phyloP scores from a whole-genome alignment of 2,329 filamentous ascomycete species.

The Chaetomium olivaceum region DNA sequence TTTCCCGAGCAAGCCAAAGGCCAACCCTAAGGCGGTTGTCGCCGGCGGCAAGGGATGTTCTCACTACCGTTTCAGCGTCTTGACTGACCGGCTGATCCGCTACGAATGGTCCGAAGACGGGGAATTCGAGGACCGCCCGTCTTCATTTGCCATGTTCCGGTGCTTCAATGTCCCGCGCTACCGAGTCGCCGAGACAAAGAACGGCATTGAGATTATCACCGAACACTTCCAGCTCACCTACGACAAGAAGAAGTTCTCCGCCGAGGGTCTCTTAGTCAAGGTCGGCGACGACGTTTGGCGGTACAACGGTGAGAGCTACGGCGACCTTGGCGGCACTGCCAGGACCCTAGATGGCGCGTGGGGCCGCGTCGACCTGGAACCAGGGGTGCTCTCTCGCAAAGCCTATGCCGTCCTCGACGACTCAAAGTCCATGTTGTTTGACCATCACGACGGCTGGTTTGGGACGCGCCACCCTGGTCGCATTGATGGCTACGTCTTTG shows the following conservation, averaged over 20 bases:
- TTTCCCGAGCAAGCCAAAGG: conserved; percentile 46
- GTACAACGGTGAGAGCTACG: conserved; percentile 48
- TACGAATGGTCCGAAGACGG: conserved; percentile 64
- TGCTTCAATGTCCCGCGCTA: conserved; percentile 48
- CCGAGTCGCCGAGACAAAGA: conserved; percentile 47
- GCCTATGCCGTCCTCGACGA: conserved; percentile 34
- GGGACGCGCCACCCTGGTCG: conserved; percentile 28
- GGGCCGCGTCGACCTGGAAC: conserved; percentile 34
- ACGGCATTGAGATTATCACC: conserved; percentile 57
- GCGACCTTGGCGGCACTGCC: conserved; percentile 47
- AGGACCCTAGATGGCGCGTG: conserved; percentile 39
- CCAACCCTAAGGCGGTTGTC: conserved; percentile 48
- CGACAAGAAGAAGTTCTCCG: conserved; percentile 56
- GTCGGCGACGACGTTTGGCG: conserved; percentile 52
- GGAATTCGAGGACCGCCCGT: conserved; percentile 62
- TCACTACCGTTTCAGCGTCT: conserved; percentile 60
- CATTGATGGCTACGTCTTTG: conserved; percentile 34
- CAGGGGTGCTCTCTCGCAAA: conserved; percentile 33
- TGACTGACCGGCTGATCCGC: conserved; percentile 57
- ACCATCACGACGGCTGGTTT: conserved; percentile 33
- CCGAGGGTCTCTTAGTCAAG: conserved; percentile 50
- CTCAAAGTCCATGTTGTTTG: conserved; percentile 34
- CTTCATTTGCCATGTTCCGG: conserved; percentile 61
- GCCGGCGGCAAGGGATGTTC: conserved; percentile 37
- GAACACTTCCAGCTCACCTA: conserved; percentile 57